Base-by-base conservation (phyloP, 495 filamentous ascomycete species). In the Penicillium dipodomyicola region DNA sequence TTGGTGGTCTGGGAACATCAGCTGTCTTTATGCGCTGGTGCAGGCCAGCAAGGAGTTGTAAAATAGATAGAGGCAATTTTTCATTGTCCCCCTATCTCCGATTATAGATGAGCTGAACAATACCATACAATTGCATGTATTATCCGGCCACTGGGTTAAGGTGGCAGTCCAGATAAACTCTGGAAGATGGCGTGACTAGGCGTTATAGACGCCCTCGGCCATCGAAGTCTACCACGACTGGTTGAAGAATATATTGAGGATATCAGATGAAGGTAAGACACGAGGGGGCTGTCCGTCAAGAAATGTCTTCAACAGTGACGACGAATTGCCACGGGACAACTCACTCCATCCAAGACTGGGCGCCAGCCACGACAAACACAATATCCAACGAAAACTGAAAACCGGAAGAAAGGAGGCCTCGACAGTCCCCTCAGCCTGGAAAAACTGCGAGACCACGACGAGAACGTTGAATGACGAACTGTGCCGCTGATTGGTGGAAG, bases 1-100 rank as follows among this genome's bases (percentile, higher is more conserved):
- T 7, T 82, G 80, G 78, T 81, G 74, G 76, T 68, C 65, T 20
- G 74, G 75, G 12, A 82, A 81, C 63, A 50, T 72, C 12, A 67
- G 66, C 57, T 81, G 74, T 35, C 58, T 73, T 44, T 69, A 65
- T 51, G 70, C 52, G 29, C 39, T 73, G 44, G 58, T 65, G 54
- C 33, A 61, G 56, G 70, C 69, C 7, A 61, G 59, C 27, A 70
- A 67, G 62, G 63, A 51, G 49, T 58, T 75, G 47, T 67, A 22
- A 29, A 41, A 7, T 25, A 4, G n/a, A 20, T 5, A 3, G 17
- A 19, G 42, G 11, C 22, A 11, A 7, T 44, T 11, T 27, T 25
- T 27, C 0, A 6, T 43, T 19, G 17, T 4, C 4, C 3, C 7
- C 5, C 3, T 5, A 15, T 43, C 20, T 2, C 7, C 5, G 40